Evolutionary conservation across 2,329 filamentous ascomycete genomes (phyloP).

Genomic region (Penicillium vulpinum): DNA sequence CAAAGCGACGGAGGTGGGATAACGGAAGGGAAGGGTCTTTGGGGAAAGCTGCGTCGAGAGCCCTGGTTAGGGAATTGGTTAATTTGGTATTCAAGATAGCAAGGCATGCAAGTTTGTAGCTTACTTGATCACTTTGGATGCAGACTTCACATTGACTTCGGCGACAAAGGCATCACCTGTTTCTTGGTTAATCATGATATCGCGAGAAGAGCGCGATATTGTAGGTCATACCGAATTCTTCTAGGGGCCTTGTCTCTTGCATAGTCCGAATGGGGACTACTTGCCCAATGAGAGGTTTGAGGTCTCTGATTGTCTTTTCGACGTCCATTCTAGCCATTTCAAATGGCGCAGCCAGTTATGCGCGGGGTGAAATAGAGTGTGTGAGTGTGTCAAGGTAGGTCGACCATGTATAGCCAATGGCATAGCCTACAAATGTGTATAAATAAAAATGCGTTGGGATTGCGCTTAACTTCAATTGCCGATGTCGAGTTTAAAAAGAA

Average conservation of each 20-base stretch:
- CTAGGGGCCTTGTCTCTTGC: conserved; percentile 43
- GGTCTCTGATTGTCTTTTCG: conserved; percentile 22
- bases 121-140: conserved; percentile 47
- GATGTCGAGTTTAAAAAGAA: background rate
- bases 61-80: conserved; percentile 27
- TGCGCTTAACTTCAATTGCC: too few species aligned
- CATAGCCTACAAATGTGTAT: background rate
- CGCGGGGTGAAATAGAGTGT: background rate
- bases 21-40: conserved; percentile 35
- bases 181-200: conserved; percentile 15
- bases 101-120: conserved; percentile 2
- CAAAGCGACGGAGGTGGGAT: conserved; percentile 45
- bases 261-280: conserved; percentile 45
- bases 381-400: background rate
- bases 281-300: conserved; percentile 36
- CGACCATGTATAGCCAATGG: background rate
- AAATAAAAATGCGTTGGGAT: background rate
- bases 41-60: conserved; percentile 40
- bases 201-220: background rate
- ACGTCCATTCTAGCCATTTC: conserved; percentile 22
- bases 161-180: conserved; percentile 46
- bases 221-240: conserved; percentile 42
- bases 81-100: background rate
- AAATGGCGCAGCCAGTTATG: background rate
- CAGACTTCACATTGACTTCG: conserved; percentile 47